Evolutionary conservation across 306 rosid species (phyloP).

Genomic region (Vigna angularis): DNA sequence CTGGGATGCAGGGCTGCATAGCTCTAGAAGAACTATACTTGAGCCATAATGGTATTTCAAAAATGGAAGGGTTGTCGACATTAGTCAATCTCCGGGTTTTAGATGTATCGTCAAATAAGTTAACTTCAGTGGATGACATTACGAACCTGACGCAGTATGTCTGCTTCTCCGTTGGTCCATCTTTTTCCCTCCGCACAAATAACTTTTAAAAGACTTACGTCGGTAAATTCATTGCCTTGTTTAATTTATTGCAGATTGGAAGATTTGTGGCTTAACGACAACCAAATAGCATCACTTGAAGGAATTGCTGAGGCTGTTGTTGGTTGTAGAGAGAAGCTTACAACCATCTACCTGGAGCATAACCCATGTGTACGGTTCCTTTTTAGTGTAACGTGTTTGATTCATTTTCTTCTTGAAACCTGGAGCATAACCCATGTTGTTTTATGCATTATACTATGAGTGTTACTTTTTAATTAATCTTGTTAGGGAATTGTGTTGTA

Average conservation of each 20-base stretch:
- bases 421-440: not conserved
- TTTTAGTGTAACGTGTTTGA: slow-evolving; percentile 10
- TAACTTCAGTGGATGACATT: slow-evolving; percentile 70
- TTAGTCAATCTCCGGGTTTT: slow-evolving; percentile 81
- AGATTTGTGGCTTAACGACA: slow-evolving; percentile 97
- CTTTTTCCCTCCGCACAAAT: not conserved
- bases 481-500: slow-evolving; percentile 21
- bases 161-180: not conserved
- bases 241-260: slow-evolving; percentile 68
- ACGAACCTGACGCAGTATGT: slow-evolving; percentile 69
- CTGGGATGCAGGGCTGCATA: slow-evolving; percentile 63
- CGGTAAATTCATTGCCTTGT: slow-evolving; percentile 36
- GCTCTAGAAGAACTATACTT: slow-evolving; percentile 92
- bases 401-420: not conserved
- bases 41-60: slow-evolving; percentile 93
- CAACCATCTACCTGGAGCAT: slow-evolving; percentile 86
- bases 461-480: slow-evolving; percentile 21
- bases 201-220: slow-evolving; percentile 18
- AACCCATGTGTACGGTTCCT: slow-evolving; percentile 84
- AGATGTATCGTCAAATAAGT: slow-evolving; percentile 92
- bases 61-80: slow-evolving; percentile 88
- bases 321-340: slow-evolving; percentile 85
- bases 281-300: slow-evolving; percentile 76
- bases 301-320: slow-evolving; percentile 71
- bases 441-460: not conserved